Percentiles rank a stretch among this genome's conserved stretches.
Conservation (phyloP, 2,329 filamentous ascomycete species). For the Mariannaea sp. region DNA sequence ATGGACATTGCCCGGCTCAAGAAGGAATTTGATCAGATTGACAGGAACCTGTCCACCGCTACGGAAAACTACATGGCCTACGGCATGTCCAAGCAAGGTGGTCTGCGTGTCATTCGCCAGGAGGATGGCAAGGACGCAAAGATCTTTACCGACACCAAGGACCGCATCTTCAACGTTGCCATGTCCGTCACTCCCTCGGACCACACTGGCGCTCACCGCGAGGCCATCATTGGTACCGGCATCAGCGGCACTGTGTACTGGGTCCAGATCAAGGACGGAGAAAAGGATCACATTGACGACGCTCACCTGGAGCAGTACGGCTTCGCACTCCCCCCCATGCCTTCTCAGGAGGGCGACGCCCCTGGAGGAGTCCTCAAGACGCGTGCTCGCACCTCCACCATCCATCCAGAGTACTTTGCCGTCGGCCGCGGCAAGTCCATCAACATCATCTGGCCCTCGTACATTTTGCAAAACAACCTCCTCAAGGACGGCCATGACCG, state of each 20-base stretch:
- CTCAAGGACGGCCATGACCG: slow-evolving; percentile 68
- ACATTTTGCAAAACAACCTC: slow-evolving; percentile 65
- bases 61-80: slow-evolving; percentile 93
- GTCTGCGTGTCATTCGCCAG: slow-evolving; percentile 90
- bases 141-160: slow-evolving; percentile 87
- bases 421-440: slow-evolving; percentile 96
- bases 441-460: slow-evolving; percentile 77
- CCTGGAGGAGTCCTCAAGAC: slow-evolving; percentile 95
- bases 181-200: slow-evolving; percentile 72
- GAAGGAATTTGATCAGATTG: slow-evolving; percentile 97
- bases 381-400: slow-evolving; percentile 84
- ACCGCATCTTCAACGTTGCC: slow-evolving; percentile 93
- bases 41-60: slow-evolving; percentile 88
- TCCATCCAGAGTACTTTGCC: slow-evolving; percentile 91
- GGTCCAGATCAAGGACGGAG: slow-evolving; percentile 76
- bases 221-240: slow-evolving; percentile 89
- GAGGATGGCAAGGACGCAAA: slow-evolving; percentile 91
- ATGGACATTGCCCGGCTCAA: slow-evolving; percentile 94
- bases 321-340: slow-evolving; percentile 86
- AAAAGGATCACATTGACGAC: slow-evolving; percentile 80
- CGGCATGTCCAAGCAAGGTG: slow-evolving; percentile 89
- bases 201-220: slow-evolving; percentile 62
- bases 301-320: slow-evolving; percentile 82
- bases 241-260: slow-evolving; percentile 98
- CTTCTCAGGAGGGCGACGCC: slow-evolving; percentile 84